Conservation (phyloP, 2,329 filamentous ascomycete genomes). For the Ceratocystis colombiana region DNA sequence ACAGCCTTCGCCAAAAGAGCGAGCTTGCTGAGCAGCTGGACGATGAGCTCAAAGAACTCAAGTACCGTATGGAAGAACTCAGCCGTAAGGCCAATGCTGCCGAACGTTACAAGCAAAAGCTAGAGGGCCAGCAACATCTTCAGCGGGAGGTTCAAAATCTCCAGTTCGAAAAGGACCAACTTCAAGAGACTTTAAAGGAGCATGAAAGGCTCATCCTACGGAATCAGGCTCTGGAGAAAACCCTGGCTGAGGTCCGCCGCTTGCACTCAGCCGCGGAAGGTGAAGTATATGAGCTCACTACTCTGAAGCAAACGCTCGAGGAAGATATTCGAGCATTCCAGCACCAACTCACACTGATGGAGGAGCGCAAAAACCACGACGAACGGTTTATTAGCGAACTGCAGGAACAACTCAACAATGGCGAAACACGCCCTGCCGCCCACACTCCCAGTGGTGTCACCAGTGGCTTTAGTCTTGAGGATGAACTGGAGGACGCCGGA, state of each 20-base stretch:
- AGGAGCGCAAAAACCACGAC: slow-evolving; percentile 40
- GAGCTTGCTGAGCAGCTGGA: slow-evolving; percentile 43
- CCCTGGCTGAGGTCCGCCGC: slow-evolving; percentile 32
- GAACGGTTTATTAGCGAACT: slow-evolving; percentile 49
- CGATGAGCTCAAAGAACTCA: slow-evolving; percentile 51
- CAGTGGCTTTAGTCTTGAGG: slow-evolving; percentile 43
- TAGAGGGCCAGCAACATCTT: slow-evolving; percentile 45
- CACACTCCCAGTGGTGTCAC: slow-evolving; percentile 11
- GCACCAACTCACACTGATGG: slow-evolving; percentile 40
- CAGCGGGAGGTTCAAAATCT: slow-evolving; percentile 48
- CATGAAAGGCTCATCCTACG: slow-evolving; percentile 33
- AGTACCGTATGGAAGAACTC: slow-evolving; percentile 48
- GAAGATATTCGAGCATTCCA: slow-evolving; percentile 39
- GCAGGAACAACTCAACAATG: slow-evolving; percentile 45
- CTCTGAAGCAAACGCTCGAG: slow-evolving; percentile 40
- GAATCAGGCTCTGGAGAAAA: slow-evolving; percentile 33
- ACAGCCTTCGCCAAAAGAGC: slow-evolving; percentile 38
- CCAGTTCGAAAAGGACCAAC: slow-evolving; percentile 45
- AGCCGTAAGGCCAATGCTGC: slow-evolving; percentile 54
- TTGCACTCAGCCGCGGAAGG: slow-evolving; percentile 25
- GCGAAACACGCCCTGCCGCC: slow-evolving; percentile 28
- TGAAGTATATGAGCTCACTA: slow-evolving; percentile 30
- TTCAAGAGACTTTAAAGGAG: slow-evolving; percentile 39
- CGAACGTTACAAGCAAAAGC: slow-evolving; percentile 53
- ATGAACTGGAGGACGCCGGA: slow-evolving; percentile 39